Evolutionary conservation across 371 early-diverging fungal species (phyloP).

Genomic region (Saksenaea vasiformis): DNA sequence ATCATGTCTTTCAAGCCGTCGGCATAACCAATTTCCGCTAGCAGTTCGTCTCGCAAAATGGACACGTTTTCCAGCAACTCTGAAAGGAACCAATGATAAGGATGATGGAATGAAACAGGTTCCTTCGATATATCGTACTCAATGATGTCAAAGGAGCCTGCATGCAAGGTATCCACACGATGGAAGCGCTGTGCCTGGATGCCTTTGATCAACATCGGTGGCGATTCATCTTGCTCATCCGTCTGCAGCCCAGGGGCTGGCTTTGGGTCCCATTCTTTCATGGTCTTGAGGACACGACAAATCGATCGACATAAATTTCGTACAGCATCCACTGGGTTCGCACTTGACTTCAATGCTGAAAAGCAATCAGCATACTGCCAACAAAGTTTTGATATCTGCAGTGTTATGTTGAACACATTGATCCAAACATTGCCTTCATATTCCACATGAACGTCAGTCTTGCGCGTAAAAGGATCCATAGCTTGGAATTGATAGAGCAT

Average conservation of each 20-base stretch:
- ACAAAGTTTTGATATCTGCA: slow-evolving; percentile 78
- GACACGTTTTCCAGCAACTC: slow-evolving; percentile 74
- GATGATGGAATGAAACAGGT: slow-evolving; percentile 87
- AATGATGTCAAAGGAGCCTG: slow-evolving; percentile 48
- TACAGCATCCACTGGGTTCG: slow-evolving; percentile 20
- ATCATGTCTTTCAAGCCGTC: slow-evolving; percentile 60
- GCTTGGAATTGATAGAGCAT: slow-evolving; percentile 87
- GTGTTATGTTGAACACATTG: slow-evolving; percentile 84
- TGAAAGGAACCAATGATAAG: slow-evolving; percentile 90
- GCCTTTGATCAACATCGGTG: slow-evolving; percentile 25
- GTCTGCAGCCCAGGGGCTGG: slow-evolving; percentile 26
- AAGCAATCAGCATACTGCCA: slow-evolving; percentile 82
- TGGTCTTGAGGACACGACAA: slow-evolving; percentile 50
- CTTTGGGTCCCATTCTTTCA: slow-evolving; percentile 55
- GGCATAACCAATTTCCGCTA: slow-evolving; percentile 53
- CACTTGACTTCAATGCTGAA: slow-evolving; percentile 6
- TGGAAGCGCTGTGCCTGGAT: slow-evolving; percentile 26
- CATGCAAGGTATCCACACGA: slow-evolving; percentile 30
- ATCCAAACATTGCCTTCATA: slow-evolving; percentile 91
- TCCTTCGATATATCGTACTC: slow-evolving; percentile 66
- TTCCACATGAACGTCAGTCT: slow-evolving; percentile 79
- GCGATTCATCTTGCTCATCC: neutral
- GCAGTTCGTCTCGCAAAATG: slow-evolving; percentile 53
- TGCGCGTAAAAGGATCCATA: slow-evolving; percentile 86
- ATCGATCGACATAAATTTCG: slow-evolving; percentile 38